Base-by-base conservation (phyloP, 495 filamentous ascomycete species). In the Aspergillus incahuasiensis region DNA sequence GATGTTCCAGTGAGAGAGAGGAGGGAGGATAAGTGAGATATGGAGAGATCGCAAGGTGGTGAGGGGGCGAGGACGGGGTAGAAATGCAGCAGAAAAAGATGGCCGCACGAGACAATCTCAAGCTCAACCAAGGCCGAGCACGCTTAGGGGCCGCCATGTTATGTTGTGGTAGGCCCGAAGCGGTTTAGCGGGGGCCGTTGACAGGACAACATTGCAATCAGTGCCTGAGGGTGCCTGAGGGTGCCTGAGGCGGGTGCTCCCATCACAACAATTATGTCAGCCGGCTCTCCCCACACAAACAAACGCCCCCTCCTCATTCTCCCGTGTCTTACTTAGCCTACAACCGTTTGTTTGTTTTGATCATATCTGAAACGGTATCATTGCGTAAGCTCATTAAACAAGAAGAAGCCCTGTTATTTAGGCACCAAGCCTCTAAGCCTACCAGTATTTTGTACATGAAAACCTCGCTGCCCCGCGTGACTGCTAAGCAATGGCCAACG, bases 191-290 rank as follows among this genome's bases (percentile, higher is more conserved):
- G 19, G 6, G 7, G 1, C 18, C 15, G 74, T 77, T 76, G 74
- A 67, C 74, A 64, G 61, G 74, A 66, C 72, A 76, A 77, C 74
- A 40, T 22, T 16, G n/a, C n/a, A n/a, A n/a, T n/a, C n/a, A n/a
- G n/a, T n/a, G n/a, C n/a, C n/a, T 0, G 32, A 11, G 6, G 6
- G 12, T 35, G 32, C 32, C 32, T 35, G 32, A 35, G 13, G 12
- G 15, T 50, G 52, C 47, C 42, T 63, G 56, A 62, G 61, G 61
- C 61, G 59, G 1, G 13, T 38, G 35, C 22, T 2, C 6, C 8
- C 32, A 35, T 18, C 39, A 49, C 24, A 56, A 56, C 46, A 56
- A 56, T 54, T 49, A 64, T 54, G 63, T 65, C 58, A 46, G 68
- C 62, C 45, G 60, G 65, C 16, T 28, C 20, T 30, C 44, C 20